Conservation (phyloP, 352 stramenopile species). For the Globisporangium polare region DNA sequence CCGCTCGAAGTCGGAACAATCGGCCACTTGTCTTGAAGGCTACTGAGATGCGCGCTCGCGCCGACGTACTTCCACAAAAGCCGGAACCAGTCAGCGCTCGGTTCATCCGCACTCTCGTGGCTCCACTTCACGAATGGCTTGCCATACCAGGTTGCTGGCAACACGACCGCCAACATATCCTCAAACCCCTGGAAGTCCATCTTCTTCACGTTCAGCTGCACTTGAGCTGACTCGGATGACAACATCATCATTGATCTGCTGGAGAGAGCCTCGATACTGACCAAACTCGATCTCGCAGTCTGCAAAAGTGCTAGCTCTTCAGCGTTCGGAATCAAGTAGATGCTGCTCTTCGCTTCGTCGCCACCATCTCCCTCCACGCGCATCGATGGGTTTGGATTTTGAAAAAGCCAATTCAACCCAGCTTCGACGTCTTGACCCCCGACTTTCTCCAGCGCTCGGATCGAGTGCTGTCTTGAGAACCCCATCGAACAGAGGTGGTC, state of each 20-base stretch:
- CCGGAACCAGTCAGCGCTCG: conserved; percentile 59
- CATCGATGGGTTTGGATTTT: conserved; percentile 40
- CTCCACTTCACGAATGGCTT: conserved; percentile 26
- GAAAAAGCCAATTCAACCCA: conserved; percentile 64
- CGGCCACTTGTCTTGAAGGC: conserved; percentile 61
- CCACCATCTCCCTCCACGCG: not conserved
- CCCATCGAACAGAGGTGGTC: conserved; percentile 62
- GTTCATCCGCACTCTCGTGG: conserved; percentile 20
- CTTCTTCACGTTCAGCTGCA: conserved; percentile 44
- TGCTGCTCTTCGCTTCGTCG: conserved; percentile 6
- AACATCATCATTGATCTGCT: conserved; percentile 26
- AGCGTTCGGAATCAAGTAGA: conserved; percentile 42
- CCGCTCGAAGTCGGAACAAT: conserved; percentile 56
- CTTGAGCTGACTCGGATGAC: conserved; percentile 23
- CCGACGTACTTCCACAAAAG: conserved; percentile 62
- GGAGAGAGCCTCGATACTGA: conserved; percentile 38
- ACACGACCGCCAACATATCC: conserved; percentile 43
- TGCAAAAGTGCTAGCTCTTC: conserved; percentile 44
- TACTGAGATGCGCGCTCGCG: conserved; percentile 30
- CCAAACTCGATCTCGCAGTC: conserved; percentile 28
- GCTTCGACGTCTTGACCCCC: conserved; percentile 39
- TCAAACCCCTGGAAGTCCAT: conserved; percentile 50
- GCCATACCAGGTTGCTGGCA: conserved; percentile 47
- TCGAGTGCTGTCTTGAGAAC: conserved; percentile 48
- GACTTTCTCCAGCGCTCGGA: conserved; percentile 30